Evolutionary conservation across 1,284 basidiomycete species (phyloP), one percentile per base, ranked within the genome.

Genomic region (Athelia psychrophila): DNA sequence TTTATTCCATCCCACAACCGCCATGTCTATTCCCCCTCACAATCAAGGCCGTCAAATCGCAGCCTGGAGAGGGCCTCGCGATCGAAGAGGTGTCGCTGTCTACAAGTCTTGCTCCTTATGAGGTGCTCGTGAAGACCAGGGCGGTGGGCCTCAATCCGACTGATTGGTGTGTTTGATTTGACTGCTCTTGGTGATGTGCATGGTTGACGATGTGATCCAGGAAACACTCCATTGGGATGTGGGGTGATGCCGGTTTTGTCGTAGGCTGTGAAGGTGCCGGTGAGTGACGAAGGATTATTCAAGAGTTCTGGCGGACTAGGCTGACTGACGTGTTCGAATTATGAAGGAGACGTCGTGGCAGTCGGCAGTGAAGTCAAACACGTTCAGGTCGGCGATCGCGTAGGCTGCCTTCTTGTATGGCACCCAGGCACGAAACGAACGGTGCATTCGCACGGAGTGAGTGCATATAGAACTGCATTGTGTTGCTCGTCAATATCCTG

Each of bases 121-220:
- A 30, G 27, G 13, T 30, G 6, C 27, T 30, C 27, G 27, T 30
- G 6, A 30, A 30, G 13, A 30, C 5, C 27, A 30, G 27, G 27
- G 51, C 54, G 5, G 52, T 56, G 22, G 56, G 48, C 16, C 32
- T 56, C 20, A 57, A 57, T 33, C 56, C 54, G 9, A 56, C 50
- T 4, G 56, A 56, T 46, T 56, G 54, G 54, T 49, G 51, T 18
- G 36, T 47, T 23, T n/a, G n/a, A 22, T 16, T 42, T 42, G 22
- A 5, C 8, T 10, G 18, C 38, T 42, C 38, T 23, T 13, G n/a
- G 27, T 13, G 27, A 30, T 13, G 5, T 30, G 13, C 5, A 30
- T 6, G 27, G 27, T n/a, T n/a, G n/a, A n/a, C n/a, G n/a, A n/a
- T n/a, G n/a, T n/a, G 27, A 30, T 30, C 6, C 27, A 30, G 27